These are phyloP conservation scores for Exophiala viscosa DNA, from an alignment of 2,329 filamentous ascomycete genomes.

Conservation along the genomic window DNA sequence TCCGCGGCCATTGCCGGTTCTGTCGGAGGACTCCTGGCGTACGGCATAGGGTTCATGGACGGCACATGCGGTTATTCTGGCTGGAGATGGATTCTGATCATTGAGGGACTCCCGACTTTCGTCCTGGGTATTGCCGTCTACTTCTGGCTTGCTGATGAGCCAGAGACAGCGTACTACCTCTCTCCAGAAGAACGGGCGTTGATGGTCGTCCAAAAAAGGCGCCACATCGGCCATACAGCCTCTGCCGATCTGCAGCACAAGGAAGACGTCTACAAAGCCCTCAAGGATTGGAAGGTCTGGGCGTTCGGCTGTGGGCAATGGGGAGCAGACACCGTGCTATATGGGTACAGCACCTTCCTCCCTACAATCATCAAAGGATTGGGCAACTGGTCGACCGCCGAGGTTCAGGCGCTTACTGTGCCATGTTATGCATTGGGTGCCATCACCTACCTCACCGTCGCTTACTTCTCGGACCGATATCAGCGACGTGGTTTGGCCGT, in stretches of 20 bases:
- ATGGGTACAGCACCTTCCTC: constrained; percentile 73
- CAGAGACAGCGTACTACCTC: constrained; percentile 43
- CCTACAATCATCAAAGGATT: constrained; percentile 73
- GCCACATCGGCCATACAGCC: constrained; percentile 49
- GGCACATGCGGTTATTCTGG: constrained; percentile 45
- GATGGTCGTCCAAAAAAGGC: constrained; percentile 48
- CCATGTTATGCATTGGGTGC: constrained; percentile 74
- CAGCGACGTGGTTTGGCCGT: constrained; percentile 65
- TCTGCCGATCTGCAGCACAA: constrained; percentile 55
- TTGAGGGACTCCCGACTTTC: constrained; percentile 46
- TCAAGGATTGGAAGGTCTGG: constrained; percentile 74
- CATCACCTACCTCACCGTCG: constrained; percentile 62
- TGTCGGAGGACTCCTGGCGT: constrained; percentile 51
- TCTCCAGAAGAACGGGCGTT: constrained; percentile 51
- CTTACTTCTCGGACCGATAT: constrained; percentile 63
- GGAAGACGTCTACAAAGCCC: constrained; percentile 62
- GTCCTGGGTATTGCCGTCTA: constrained; percentile 42
- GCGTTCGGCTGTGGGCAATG: constrained; percentile 67
- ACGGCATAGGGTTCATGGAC: constrained; percentile 51
- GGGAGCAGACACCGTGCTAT: constrained; percentile 71
- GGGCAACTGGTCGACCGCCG: constrained; percentile 58
- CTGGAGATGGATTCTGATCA: constrained; percentile 55
- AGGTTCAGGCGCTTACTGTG: constrained; percentile 73
- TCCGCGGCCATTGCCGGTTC: constrained; percentile 50
- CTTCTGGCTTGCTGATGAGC: constrained; percentile 46